Evolutionary conservation across 164 flowering plant species (phyloP).

Genomic region (Houttuynia cordata): DNA sequence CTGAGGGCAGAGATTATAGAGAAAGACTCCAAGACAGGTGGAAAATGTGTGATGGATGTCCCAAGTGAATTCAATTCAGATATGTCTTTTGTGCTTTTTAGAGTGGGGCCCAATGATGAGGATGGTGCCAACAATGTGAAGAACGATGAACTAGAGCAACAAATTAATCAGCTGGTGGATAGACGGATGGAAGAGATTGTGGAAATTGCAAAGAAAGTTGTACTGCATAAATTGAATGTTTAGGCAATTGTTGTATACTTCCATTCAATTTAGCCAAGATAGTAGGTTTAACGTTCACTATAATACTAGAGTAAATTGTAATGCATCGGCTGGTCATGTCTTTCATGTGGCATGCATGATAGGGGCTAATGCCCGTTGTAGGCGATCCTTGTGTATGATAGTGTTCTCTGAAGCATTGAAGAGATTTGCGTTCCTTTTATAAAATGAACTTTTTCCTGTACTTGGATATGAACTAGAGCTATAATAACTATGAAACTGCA

Average conservation of each 20-base stretch:
- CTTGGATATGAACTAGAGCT: no score
- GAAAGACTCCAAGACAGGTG: conserved; percentile 48
- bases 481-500: no score
- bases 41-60: conserved; percentile 54
- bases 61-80: conserved; percentile 53
- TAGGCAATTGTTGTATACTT: neutral
- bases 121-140: conserved; percentile 28
- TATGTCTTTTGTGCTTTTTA: conserved; percentile 75
- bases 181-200: conserved; percentile 58
- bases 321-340: no score
- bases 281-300: no score
- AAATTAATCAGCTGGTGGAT: conserved; percentile 55
- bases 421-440: no score
- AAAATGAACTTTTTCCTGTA: no score
- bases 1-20: conserved; percentile 56
- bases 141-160: conserved; percentile 49
- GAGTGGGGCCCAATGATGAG: conserved; percentile 27
- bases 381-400: no score
- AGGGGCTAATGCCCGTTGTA: no score
- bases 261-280: no score
- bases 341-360: no score
- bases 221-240: conserved; percentile 7
- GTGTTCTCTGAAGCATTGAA: no score
- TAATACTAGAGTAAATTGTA: no score
- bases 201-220: conserved; percentile 49